Conservation (phyloP, 345 rosid genomes). For the Leavenworthia alabamica region DNA sequence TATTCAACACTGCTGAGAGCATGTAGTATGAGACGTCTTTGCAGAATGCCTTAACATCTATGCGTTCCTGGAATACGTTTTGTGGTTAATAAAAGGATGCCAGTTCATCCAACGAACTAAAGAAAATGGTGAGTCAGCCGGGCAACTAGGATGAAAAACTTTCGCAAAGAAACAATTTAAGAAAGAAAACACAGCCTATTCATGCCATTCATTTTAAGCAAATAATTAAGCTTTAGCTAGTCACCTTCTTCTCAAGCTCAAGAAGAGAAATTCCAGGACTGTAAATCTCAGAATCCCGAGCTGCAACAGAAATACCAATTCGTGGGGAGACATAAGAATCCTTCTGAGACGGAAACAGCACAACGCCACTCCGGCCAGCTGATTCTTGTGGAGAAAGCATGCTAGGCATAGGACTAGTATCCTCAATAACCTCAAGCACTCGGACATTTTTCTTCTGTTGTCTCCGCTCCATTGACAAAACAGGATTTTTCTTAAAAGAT, state of each 20-base stretch:
- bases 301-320: no score
- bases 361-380: no score
- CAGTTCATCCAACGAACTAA: not conserved
- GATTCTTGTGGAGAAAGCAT: no score
- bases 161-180: not conserved
- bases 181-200: not conserved
- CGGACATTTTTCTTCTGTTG: no score
- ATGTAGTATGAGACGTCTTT: conserved; percentile 79
- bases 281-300: conserved; percentile 63
- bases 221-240: conserved; percentile 7
- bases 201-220: not conserved
- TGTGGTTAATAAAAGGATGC: conserved; percentile 1
- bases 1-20: conserved; percentile 75
- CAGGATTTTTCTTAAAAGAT: no score
- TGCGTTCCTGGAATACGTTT: conserved; percentile 64
- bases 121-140: not conserved
- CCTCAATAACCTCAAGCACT: no score
- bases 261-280: conserved; percentile 93
- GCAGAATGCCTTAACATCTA: conserved; percentile 72
- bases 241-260: conserved; percentile 96
- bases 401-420: no score
- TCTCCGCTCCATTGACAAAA: no score
- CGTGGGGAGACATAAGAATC: no score
- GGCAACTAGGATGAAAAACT: not conserved
- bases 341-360: no score